Evolutionary conservation across 176 grass and related monocot species (phyloP).

Genomic region (Paspalum notatum): DNA sequence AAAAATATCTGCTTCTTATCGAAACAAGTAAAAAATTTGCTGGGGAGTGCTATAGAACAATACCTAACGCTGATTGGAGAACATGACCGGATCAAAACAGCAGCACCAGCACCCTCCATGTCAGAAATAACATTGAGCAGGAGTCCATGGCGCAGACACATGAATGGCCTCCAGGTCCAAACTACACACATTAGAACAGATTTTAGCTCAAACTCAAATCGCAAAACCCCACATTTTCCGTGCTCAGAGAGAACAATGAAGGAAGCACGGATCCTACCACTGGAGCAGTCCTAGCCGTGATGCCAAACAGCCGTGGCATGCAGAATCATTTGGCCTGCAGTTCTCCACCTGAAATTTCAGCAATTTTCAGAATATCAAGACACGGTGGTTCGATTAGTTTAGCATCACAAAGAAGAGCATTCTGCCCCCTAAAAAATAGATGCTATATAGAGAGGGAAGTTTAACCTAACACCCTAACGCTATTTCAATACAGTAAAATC

Average conservation of each 20-base stretch:
- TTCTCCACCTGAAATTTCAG: slow-evolving; percentile 69
- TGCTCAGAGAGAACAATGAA: not conserved
- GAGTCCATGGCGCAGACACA: slow-evolving; percentile 92
- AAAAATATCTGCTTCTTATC: slow-evolving; percentile 2
- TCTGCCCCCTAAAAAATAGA: not conserved
- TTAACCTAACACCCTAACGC: too few relatives aligned
- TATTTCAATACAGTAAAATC: not conserved
- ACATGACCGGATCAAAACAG: slow-evolving; percentile 89
- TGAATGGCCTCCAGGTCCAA: slow-evolving; percentile 85
- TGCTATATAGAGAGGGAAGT: not conserved
- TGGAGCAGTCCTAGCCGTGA: slow-evolving; percentile 77
- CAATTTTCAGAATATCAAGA: not conserved
- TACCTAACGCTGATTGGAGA: slow-evolving; percentile 66
- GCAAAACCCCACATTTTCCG: not conserved
- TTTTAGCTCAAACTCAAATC: not conserved
- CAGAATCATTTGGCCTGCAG: slow-evolving; percentile 85
- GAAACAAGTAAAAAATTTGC: not conserved
- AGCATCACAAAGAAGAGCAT: not conserved
- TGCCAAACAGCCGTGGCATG: slow-evolving; percentile 79
- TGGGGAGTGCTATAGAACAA: not conserved
- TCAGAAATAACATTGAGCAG: slow-evolving; percentile 96
- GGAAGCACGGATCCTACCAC: slow-evolving; percentile 45
- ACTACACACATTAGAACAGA: slow-evolving; percentile 40
- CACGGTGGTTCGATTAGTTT: too few relatives aligned
- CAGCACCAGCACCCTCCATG: slow-evolving; percentile 72